Evolutionary conservation across 768 basidiomycete species (phyloP).

Genomic region (Aureoboletus auriporus): DNA sequence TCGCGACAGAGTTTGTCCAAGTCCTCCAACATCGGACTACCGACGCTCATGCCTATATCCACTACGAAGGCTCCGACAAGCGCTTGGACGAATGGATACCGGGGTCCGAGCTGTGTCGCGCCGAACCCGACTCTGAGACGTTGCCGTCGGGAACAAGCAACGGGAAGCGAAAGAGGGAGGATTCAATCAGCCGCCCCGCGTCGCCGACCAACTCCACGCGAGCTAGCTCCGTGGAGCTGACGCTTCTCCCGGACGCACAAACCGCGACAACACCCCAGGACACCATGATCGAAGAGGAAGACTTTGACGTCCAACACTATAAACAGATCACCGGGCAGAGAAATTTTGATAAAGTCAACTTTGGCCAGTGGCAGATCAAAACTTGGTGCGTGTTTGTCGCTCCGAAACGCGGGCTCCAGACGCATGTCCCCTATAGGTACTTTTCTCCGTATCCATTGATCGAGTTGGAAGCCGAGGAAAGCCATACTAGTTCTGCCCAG

Average conservation of each 20-base stretch:
- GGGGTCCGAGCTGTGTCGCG: constrained; percentile 33
- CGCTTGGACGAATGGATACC: constrained; percentile 73
- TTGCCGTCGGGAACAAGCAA: constrained; percentile 21
- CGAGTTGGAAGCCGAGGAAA: constrained; percentile 62
- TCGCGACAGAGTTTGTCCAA: constrained; percentile 40
- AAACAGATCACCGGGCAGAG: constrained; percentile 64
- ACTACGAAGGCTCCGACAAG: constrained; percentile 67
- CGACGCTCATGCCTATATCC: constrained; percentile 58
- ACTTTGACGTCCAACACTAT: constrained; percentile 64
- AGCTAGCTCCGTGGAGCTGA: constrained; percentile 14
- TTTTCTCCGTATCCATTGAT: constrained; percentile 87
- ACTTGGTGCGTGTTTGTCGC: constrained; percentile 62
- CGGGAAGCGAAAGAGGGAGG: constrained; percentile 31
- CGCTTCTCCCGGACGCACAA: constrained; percentile 9
- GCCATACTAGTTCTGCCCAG: constrained; percentile 16
- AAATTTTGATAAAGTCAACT: constrained; percentile 85
- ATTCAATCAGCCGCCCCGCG: constrained; percentile 9
- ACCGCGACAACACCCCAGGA: constrained; percentile 22
- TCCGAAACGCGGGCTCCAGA: neutral
- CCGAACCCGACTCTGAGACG: constrained; percentile 23
- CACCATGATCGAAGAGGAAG: constrained; percentile 63
- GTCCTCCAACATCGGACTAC: constrained; percentile 46
- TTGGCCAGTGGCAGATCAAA: constrained; percentile 82
- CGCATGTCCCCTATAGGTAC: constrained; percentile 53
- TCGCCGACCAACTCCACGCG: constrained; percentile 23